phyloP scores from a whole-genome alignment of 768 basidiomycete genomes.

The Sistotremastrum niveocremeum region DNA sequence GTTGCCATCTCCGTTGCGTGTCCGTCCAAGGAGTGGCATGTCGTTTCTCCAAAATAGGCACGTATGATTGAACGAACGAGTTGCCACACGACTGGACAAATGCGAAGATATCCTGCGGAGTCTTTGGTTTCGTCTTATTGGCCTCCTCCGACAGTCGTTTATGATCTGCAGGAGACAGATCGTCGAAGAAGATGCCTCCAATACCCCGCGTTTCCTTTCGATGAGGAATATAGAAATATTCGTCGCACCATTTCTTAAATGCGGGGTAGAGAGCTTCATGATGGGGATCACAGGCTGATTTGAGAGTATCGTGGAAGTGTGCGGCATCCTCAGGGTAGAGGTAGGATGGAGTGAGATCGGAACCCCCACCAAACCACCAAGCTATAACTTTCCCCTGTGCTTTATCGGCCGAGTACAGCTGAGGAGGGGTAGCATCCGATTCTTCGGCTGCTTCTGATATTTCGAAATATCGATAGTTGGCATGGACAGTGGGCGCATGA shows the following conservation, averaged over 20 bases:
- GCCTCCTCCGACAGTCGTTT: slow-evolving; percentile 37
- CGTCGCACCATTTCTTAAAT: slow-evolving; percentile 95
- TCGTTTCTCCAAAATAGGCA: slow-evolving; percentile 67
- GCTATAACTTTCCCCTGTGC: slow-evolving; percentile 46
- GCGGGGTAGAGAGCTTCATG: slow-evolving; percentile 52
- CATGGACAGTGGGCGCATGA: slow-evolving; percentile 84
- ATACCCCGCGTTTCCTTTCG: slow-evolving; percentile 76
- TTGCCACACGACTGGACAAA: slow-evolving; percentile 62
- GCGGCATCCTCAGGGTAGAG: slow-evolving; percentile 74
- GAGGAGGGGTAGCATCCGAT: slow-evolving; percentile 10
- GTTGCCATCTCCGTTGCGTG: slow-evolving; percentile 79
- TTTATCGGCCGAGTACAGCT: slow-evolving; percentile 14
- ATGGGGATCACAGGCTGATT: slow-evolving; percentile 62
- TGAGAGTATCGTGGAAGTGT: slow-evolving; percentile 77
- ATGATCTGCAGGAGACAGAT: slow-evolving; percentile 59
- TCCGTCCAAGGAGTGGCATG: slow-evolving; percentile 43
- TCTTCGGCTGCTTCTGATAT: slow-evolving; percentile 41
- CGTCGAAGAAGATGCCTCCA: slow-evolving; percentile 96
- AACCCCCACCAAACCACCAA: slow-evolving; percentile 99
- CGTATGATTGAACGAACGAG: slow-evolving; percentile 79
- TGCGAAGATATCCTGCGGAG: slow-evolving; percentile 58
- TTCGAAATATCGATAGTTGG: slow-evolving; percentile 97
- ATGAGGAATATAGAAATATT: slow-evolving; percentile 91
- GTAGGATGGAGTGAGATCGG: slow-evolving; percentile 89
- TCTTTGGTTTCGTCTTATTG: slow-evolving; percentile 32